Percentiles rank a stretch among this genome's conserved stretches.
These are phyloP conservation scores for Kingdonia uniflora DNA, from an alignment of 164 flowering plant genomes.

Conservation along the genomic window DNA sequence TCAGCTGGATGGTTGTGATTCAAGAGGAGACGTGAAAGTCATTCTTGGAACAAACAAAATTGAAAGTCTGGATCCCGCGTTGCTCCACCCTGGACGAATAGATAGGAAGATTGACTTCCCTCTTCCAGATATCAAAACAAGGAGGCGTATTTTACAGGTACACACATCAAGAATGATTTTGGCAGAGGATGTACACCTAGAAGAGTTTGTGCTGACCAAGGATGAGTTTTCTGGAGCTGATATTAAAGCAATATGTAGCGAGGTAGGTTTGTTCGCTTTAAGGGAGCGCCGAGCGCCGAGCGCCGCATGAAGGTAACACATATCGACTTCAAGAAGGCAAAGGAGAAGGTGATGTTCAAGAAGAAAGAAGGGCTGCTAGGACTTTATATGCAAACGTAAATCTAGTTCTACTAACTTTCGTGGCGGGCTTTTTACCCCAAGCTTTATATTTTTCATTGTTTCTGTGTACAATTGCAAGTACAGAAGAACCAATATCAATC, in stretches of 20 bases:
- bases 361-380: constrained; percentile 99
- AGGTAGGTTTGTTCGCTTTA: constrained; percentile 89
- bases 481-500: too few relatives aligned
- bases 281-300: constrained; percentile 89
- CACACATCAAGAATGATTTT: constrained; percentile 93
- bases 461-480: too few relatives aligned
- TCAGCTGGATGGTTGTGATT: constrained; percentile 95
- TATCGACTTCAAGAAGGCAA: too few relatives aligned
- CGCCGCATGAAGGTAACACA: constrained; percentile 99
- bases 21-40: constrained; percentile 91
- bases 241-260: too few relatives aligned
- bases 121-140: too few relatives aligned
- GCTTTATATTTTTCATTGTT: too few relatives aligned
- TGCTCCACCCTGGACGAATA: constrained; percentile 89
- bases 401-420: too few relatives aligned
- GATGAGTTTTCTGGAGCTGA: constrained; percentile 97
- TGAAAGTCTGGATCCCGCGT: constrained; percentile 91
- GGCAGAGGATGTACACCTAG: constrained; percentile 92
- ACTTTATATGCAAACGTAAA: constrained; percentile 80
- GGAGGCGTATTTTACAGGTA: constrained; percentile 92
- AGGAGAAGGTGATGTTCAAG: constrained; percentile 96
- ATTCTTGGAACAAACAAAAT: constrained; percentile 90
- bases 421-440: too few relatives aligned
- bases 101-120: constrained; percentile 94
- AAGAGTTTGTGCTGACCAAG: constrained; percentile 93